Conservation (phyloP, 768 basidiomycete genomes). For the Suillus bovinus region DNA sequence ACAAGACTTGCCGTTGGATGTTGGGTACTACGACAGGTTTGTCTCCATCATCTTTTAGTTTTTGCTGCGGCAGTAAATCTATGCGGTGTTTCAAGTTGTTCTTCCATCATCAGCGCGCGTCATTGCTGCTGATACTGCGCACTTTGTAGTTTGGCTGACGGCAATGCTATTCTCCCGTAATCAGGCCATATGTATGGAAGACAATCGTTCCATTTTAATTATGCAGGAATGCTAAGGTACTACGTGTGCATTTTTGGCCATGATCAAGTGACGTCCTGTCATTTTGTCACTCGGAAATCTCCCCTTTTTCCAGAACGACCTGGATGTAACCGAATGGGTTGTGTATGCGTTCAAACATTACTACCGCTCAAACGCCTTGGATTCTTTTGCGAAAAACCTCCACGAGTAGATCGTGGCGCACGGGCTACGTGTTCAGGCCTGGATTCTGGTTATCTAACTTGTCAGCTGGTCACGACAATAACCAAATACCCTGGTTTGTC, state of each 20-base stretch:
- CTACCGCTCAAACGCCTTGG: background rate
- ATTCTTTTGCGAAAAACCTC: background rate
- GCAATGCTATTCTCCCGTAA: background rate
- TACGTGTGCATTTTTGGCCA: background rate
- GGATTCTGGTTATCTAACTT: slow-evolving; percentile 13
- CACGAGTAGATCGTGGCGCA: slow-evolving; percentile 3
- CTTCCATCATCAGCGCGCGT: background rate
- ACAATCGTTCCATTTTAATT: background rate
- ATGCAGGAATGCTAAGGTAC: background rate
- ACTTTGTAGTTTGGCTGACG: background rate
- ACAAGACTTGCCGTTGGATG: background rate
- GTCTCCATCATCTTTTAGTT: background rate
- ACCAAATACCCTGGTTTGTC: slow-evolving; percentile 13
- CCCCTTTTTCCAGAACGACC: background rate
- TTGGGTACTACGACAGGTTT: background rate
- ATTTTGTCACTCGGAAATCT: background rate
- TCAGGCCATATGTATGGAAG: background rate
- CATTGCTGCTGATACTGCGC: background rate
- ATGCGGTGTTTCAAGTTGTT: background rate
- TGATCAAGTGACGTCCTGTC: background rate
- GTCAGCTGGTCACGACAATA: slow-evolving; percentile 13
- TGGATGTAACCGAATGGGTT: background rate
- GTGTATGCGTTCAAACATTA: background rate
- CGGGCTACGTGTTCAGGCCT: slow-evolving; percentile 16
- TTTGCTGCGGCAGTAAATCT: background rate